These are phyloP conservation scores for Phytophthora boehmeriae DNA, from an alignment of 352 stramenopile species.

Conservation along the genomic window DNA sequence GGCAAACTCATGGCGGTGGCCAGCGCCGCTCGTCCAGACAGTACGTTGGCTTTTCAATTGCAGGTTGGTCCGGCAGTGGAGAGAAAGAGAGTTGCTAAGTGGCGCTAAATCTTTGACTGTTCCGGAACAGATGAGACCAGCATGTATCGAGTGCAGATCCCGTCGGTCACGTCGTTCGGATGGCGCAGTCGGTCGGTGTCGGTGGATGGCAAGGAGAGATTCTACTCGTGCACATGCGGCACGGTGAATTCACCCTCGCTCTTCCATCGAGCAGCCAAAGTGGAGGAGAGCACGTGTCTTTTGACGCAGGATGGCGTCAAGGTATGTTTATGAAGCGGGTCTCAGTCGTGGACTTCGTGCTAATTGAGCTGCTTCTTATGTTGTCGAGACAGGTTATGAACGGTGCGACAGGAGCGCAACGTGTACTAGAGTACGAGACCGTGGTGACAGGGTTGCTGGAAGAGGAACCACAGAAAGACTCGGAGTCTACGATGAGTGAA, in stretches of 20 bases:
- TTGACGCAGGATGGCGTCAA: slow-evolving; percentile 42
- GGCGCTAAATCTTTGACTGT: not conserved
- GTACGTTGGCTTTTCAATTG: slow-evolving; percentile 31
- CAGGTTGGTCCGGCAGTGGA: not conserved
- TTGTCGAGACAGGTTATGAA: slow-evolving; percentile 22
- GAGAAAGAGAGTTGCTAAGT: not conserved
- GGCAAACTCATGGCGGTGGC: slow-evolving; percentile 72
- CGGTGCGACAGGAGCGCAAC: not conserved
- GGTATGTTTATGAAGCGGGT: slow-evolving; percentile 16
- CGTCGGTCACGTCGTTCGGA: slow-evolving; percentile 56
- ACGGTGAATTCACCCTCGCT: slow-evolving; percentile 31
- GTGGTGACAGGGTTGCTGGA: slow-evolving; percentile 27
- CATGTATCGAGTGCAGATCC: slow-evolving; percentile 64
- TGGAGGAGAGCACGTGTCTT: slow-evolving; percentile 46
- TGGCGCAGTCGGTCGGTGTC: slow-evolving; percentile 47
- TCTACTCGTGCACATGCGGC: slow-evolving; percentile 44
- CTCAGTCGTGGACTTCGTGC: not conserved
- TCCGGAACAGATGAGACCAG: slow-evolving; percentile 55
- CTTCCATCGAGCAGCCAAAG: slow-evolving; percentile 45
- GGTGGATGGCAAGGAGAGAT: slow-evolving; percentile 35
- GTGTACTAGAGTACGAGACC: slow-evolving; percentile 31
- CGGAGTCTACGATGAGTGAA: slow-evolving; percentile 54
- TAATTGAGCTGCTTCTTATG: not conserved
- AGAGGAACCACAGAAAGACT: slow-evolving; percentile 19
- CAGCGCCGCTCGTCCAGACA: slow-evolving; percentile 55